phyloP scores from a whole-genome alignment of 192 early-diverging fungal genomes.

The Backusella parvicylindrica region DNA sequence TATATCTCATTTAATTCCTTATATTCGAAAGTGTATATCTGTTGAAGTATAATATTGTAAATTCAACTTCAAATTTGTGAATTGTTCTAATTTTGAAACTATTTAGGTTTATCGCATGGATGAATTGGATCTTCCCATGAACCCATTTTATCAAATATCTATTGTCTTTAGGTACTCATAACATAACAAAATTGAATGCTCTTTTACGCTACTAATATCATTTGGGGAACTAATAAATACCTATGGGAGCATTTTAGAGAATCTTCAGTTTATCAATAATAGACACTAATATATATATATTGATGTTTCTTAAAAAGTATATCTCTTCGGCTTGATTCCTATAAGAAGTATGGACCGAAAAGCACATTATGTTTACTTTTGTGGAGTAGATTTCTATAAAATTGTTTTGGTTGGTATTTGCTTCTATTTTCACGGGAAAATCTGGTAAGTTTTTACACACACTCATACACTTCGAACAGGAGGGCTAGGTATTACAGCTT shows the following conservation, averaged over 20 bases:
- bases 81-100: neutral
- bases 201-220: neutral
- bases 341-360: neutral
- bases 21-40: neutral
- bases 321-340: neutral
- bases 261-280: neutral
- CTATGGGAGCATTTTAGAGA: neutral
- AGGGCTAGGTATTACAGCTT: neutral
- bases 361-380: neutral
- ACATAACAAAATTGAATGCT: neutral
- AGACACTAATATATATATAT: neutral
- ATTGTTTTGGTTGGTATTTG: neutral
- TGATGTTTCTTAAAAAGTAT: neutral
- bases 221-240: neutral
- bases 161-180: neutral
- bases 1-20: neutral
- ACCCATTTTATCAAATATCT: neutral
- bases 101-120: neutral
- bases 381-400: neutral
- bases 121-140: neutral
- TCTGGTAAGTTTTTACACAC: neutral
- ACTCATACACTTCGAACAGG: neutral
- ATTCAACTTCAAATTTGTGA: neutral
- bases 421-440: neutral
- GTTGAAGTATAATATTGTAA: neutral